These are phyloP conservation scores for Teratosphaeria epicoccoides DNA, from an alignment of 2,329 filamentous ascomycete genomes.

Conservation along the genomic window DNA sequence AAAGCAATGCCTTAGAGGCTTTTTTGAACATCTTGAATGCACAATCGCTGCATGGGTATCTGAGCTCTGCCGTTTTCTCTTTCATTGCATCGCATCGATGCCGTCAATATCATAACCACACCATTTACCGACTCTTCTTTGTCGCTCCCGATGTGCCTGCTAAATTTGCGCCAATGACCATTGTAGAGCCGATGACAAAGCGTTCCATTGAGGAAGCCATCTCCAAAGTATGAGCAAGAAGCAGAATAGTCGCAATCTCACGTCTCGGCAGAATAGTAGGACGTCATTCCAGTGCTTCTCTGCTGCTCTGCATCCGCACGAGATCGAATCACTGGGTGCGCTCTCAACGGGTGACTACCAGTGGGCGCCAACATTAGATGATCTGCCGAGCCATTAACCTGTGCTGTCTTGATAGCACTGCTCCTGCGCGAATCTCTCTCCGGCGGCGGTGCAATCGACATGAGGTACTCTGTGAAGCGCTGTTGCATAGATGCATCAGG, in stretches of 20 bases:
- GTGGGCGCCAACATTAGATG: neutral
- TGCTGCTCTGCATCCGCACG: neutral
- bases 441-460: neutral
- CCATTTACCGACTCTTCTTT: neutral
- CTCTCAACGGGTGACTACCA: constrained; percentile 12
- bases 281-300: constrained; percentile 1
- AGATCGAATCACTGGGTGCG: constrained; percentile 11
- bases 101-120: neutral
- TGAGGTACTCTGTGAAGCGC: neutral
- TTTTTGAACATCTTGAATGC: neutral
- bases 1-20: neutral
- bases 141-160: neutral
- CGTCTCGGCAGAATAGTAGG: neutral
- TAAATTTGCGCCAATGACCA: neutral
- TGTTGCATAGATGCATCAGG: neutral
- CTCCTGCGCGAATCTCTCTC: neutral
- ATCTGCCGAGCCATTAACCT: neutral
- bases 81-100: neutral
- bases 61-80: neutral
- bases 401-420: neutral
- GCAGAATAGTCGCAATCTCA: neutral
- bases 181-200: neutral
- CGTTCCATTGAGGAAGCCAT: neutral
- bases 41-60: neutral
- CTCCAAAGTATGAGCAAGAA: neutral